Evolutionary conservation across 2,329 filamentous ascomycete genomes (phyloP).

Genomic region (Botrytis squamosa): DNA sequence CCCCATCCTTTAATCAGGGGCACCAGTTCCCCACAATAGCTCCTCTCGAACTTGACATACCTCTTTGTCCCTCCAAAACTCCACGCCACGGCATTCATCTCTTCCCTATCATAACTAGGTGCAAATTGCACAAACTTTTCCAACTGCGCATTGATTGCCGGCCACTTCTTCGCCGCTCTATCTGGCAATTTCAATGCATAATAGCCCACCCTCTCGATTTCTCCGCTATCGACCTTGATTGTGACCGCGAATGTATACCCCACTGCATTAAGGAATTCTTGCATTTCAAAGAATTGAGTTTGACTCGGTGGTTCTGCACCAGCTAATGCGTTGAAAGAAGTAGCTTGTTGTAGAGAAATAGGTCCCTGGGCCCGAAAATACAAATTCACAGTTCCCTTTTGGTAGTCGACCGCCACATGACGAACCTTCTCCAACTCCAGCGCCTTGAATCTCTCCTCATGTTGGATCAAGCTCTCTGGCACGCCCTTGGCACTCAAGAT

Average conservation of each 20-base stretch:
- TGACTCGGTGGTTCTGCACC: neutral
- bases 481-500: slow-evolving; percentile 4
- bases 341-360: neutral
- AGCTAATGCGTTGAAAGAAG: neutral
- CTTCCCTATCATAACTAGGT: slow-evolving; percentile 14
- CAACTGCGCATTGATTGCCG: neutral
- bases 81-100: slow-evolving; percentile 19
- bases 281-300: neutral
- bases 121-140: slow-evolving; percentile 1
- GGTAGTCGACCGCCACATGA: slow-evolving; percentile 20
- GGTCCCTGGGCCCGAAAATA: slow-evolving; percentile 17
- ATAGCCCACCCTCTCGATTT: slow-evolving; percentile 17
- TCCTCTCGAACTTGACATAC: slow-evolving; percentile 21
- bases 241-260: slow-evolving; percentile 20
- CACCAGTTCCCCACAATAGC: slow-evolving; percentile 18
- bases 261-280: neutral
- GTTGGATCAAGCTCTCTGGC: slow-evolving; percentile 3
- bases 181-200: slow-evolving; percentile 20
- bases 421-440: slow-evolving; percentile 9
- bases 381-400: slow-evolving; percentile 16
- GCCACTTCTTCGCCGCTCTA: neutral
- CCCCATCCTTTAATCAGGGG: slow-evolving; percentile 12
- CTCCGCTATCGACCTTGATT: slow-evolving; percentile 4
- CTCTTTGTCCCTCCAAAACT: slow-evolving; percentile 14
- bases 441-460: neutral